Evolutionary conservation across 1,139 yeast genomes (phyloP), one percentile per base, ranked within the genome.

Genomic region (Kodamaea fungicola): DNA sequence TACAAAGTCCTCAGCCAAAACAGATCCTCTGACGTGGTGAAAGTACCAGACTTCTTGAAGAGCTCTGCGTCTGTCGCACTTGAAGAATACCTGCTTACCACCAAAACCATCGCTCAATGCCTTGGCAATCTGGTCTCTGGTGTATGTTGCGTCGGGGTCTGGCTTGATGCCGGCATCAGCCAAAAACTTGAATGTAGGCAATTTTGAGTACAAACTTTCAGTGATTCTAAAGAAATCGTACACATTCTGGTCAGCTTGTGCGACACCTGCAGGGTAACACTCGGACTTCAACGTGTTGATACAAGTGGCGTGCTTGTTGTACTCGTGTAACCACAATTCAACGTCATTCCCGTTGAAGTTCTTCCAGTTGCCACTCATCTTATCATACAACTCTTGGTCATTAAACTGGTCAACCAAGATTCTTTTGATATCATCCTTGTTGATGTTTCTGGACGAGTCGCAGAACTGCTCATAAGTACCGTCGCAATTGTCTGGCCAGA

Each of bases 261-360:
- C 61, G 6, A 43, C 31, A 25, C 42, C 35, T 10, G 46, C 50
- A 12, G 29, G 29, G 56, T 87, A 88, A 55, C 97, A 92, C 2
- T 57, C 47, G 3, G 95, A 88, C 38, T 74, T 74, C 35, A 90
- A 67, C 0, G 97, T 89, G 28, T 80, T 76, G 65, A 90, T 80
- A 60, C 97, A 92, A 0, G 97, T 89, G 4, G 92, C 97, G 55
- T 92, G 98, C 60, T 92, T 92, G 65, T 90, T 90, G 71, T 78
- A 92, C 61, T 92, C 98, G 59, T 92, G 97, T 22, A 78, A 71
- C 97, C 98, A 92, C 39, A 92, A 67, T 16, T 74, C 62, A 43
- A 80, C 87, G 55, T 89, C 96, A 32, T 60, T 51, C 2, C 94
- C 92, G 42, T 78, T 78, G 58, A 73, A 76, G 54, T 86, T 84